phyloP scores from a whole-genome alignment of 1,284 basidiomycete genomes.

The Rhodotorula sp. region DNA sequence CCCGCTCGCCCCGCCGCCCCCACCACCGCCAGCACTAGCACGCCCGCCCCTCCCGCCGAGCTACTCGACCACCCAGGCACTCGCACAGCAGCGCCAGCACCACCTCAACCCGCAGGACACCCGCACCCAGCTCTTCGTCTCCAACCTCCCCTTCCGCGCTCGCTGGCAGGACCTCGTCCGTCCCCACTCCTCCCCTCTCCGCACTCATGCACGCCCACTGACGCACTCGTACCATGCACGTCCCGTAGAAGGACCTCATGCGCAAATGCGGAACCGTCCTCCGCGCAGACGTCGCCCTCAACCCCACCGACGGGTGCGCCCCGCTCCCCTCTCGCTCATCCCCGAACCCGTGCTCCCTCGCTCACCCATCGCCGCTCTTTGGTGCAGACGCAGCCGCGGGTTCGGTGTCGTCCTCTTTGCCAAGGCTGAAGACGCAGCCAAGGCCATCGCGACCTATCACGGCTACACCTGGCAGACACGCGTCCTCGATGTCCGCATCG shows the following conservation, averaged over 20 bases:
- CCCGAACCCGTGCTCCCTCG: neutral
- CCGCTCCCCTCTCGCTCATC: no score
- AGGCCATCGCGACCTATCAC: conserved; percentile 52
- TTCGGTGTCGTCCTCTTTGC: conserved; percentile 55
- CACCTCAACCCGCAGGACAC: conserved; percentile 62
- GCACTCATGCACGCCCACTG: neutral
- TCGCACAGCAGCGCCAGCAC: conserved; percentile 16
- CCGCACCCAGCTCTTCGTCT: conserved; percentile 64
- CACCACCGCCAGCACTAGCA: neutral
- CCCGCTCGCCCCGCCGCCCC: neutral
- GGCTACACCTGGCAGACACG: conserved; percentile 51
- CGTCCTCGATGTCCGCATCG: conserved; percentile 47
- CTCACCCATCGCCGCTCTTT: neutral
- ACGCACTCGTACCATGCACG: neutral
- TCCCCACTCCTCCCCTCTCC: neutral
- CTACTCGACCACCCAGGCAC: conserved; percentile 1
- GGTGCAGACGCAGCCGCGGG: conserved; percentile 51
- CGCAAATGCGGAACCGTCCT: conserved; percentile 53
- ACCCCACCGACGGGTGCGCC: conserved; percentile 47
- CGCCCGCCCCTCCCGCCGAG: neutral
- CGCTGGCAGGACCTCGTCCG: conserved; percentile 52
- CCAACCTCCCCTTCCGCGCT: conserved; percentile 52
- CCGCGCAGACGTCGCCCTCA: conserved; percentile 52
- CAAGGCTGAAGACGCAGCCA: conserved; percentile 49
- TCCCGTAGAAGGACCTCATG: conserved; percentile 49